Conservation (phyloP, 805 yeast genomes). For the Schwanniomyces polymorphus region DNA sequence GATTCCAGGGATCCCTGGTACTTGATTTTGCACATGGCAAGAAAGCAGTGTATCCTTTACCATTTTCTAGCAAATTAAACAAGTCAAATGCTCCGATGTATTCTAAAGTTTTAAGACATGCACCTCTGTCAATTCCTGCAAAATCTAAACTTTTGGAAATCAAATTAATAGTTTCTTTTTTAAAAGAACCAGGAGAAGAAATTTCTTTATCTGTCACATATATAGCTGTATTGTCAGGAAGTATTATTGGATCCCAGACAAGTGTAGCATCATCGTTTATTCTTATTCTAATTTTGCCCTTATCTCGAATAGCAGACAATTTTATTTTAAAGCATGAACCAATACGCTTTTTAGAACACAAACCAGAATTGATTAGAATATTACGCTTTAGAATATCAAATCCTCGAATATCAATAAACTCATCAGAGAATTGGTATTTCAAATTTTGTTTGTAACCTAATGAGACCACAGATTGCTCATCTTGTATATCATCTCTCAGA, state of each 20-base stretch:
- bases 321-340: slow-evolving; percentile 52
- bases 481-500: slow-evolving; percentile 33
- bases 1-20: slow-evolving; percentile 55
- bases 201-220: slow-evolving; percentile 63
- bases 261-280: slow-evolving; percentile 62
- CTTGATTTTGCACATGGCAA: slow-evolving; percentile 63
- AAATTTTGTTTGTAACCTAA: slow-evolving; percentile 36
- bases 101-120: slow-evolving; percentile 63
- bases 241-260: slow-evolving; percentile 38
- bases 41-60: slow-evolving; percentile 68
- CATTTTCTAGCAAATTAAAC: slow-evolving; percentile 51
- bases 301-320: slow-evolving; percentile 23
- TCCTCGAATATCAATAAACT: slow-evolving; percentile 30
- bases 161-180: slow-evolving; percentile 55
- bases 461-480: slow-evolving; percentile 21
- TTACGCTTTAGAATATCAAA: slow-evolving; percentile 10
- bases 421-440: slow-evolving; percentile 66
- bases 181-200: slow-evolving; percentile 61
- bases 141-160: slow-evolving; percentile 27
- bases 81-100: slow-evolving; percentile 55
- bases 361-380: slow-evolving; percentile 48
- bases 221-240: slow-evolving; percentile 64
- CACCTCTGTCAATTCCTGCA: slow-evolving; percentile 31
- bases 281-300: slow-evolving; percentile 17
- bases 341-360: slow-evolving; percentile 61